Evolutionary conservation across 2,329 filamentous ascomycete genomes (phyloP), one percentile per base, ranked within the genome.

Genomic region (Neopestalotiopsis sp.): DNA sequence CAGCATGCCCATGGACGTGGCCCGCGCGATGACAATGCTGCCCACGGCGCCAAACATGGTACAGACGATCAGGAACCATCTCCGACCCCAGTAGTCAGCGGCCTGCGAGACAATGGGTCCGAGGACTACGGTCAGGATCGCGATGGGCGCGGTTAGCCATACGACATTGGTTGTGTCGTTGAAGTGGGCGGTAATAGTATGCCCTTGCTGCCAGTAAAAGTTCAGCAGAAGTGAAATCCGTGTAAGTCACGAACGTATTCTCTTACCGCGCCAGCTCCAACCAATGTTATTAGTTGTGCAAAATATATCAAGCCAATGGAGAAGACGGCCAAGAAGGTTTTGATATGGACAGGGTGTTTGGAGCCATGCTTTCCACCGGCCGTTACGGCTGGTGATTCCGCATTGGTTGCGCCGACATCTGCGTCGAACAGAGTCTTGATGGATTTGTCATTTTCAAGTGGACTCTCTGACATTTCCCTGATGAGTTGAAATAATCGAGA

Each of bases 71-170:
- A 84, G 76, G 67, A 83, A 79, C 78, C 77, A 81, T 73, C 77
- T 78, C 7, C 81, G 77, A n/a, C 81, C 81, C 81, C 81, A 83
- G 73, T 80, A 81, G 71, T 84, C 81, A 24, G 80, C 78, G 0
- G 79, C 81, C 69, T 83, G 81, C 13, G 79, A 79, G 12, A 81
- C 75, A 12, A 79, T 77, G 24, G 79, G 80, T 10, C 75, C 72
- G 10, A 81, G 73, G 10, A 81, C 78, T 6, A 76, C 76, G 1
- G 81, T 81, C 24, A 80, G 64, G 68, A 82, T 82, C 58, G 78
- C 74, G 67, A 83, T 78, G 12, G 76, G 68, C 4, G 76, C 74
- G 1, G 77, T 77, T 32, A 83, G 69, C 81, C 81, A 83, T 20
- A 77, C 74, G 7, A 72, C 71, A 30, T 75, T 72, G 56, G 65